phyloP scores from a whole-genome alignment of 768 basidiomycete species.

The Mrakia blollopis region DNA sequence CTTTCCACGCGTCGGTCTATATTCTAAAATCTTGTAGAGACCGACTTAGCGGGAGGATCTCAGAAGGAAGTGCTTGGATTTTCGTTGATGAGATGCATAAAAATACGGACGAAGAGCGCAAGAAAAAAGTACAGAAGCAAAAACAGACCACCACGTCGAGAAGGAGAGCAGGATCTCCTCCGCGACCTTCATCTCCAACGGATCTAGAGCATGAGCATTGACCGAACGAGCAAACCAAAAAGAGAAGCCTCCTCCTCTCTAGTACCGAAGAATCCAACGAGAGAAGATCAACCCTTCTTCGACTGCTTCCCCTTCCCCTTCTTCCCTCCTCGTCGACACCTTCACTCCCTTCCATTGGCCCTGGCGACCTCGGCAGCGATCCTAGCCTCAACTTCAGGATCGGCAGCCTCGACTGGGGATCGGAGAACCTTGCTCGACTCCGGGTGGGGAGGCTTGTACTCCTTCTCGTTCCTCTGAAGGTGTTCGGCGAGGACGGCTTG shows the following conservation, averaged over 20 bases:
- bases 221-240: not conserved
- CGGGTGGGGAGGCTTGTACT: conserved; percentile 44
- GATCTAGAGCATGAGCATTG: conserved; percentile 22
- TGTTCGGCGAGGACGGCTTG: conserved; percentile 63
- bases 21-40: not conserved
- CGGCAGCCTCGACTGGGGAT: not conserved
- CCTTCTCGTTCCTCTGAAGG: conserved; percentile 57
- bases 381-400: conserved; percentile 1
- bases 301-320: not conserved
- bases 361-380: not conserved
- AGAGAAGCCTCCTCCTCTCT: not conserved
- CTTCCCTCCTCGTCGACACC: not conserved
- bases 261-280: not conserved
- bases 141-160: not conserved
- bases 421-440: conserved; percentile 36
- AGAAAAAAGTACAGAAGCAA: too few relatives aligned
- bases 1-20: not conserved
- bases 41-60: conserved; percentile 1
- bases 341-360: conserved; percentile 4
- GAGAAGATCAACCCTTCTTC: not conserved
- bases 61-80: not conserved
- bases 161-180: not conserved
- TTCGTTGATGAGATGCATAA: conserved; percentile 7
- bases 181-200: not conserved
- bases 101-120: not conserved